Evolutionary conservation across 306 rosid species (phyloP).

Genomic region (Glycine tomentella): DNA sequence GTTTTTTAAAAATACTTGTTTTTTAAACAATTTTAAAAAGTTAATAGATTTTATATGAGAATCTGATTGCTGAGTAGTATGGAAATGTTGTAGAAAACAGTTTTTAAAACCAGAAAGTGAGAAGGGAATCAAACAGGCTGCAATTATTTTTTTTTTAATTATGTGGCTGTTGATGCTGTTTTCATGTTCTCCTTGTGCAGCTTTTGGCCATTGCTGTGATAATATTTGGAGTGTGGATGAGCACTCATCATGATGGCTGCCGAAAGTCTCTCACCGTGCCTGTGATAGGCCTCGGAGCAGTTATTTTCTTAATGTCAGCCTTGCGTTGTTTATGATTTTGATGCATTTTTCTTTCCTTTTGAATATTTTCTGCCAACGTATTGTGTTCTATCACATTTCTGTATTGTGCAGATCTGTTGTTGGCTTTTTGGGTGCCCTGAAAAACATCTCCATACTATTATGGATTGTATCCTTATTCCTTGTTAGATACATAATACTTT

Average conservation of each 20-base stretch:
- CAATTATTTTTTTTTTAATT: not conserved
- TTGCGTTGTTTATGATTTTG: slow-evolving; percentile 32
- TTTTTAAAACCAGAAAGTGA: not conserved
- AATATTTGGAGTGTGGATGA: slow-evolving; percentile 93
- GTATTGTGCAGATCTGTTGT: slow-evolving; percentile 73
- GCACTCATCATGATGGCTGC: slow-evolving; percentile 83
- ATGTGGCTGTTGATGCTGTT: slow-evolving; percentile 20
- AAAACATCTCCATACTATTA: slow-evolving; percentile 70
- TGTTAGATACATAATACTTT: not conserved
- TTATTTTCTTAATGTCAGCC: slow-evolving; percentile 80
- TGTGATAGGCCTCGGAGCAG: slow-evolving; percentile 77
- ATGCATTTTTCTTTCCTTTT: not conserved
- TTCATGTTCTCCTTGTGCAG: slow-evolving; percentile 54
- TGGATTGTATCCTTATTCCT: slow-evolving; percentile 98
- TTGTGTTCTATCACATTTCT: slow-evolving; percentile 33
- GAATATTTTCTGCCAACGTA: not conserved
- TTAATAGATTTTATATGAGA: not conserved
- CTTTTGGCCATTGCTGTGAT: slow-evolving; percentile 75
- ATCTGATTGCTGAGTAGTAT: not conserved
- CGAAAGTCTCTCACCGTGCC: slow-evolving; percentile 87
- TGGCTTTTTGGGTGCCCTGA: slow-evolving; percentile 91
- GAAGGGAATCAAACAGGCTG: too few species aligned
- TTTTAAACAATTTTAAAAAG: not conserved
- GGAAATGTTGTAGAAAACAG: not conserved
- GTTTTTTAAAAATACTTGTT: not conserved